Evolutionary conservation across 768 basidiomycete species (phyloP), one percentile per base, ranked within the genome.

Genomic region (Lentinula sp.): DNA sequence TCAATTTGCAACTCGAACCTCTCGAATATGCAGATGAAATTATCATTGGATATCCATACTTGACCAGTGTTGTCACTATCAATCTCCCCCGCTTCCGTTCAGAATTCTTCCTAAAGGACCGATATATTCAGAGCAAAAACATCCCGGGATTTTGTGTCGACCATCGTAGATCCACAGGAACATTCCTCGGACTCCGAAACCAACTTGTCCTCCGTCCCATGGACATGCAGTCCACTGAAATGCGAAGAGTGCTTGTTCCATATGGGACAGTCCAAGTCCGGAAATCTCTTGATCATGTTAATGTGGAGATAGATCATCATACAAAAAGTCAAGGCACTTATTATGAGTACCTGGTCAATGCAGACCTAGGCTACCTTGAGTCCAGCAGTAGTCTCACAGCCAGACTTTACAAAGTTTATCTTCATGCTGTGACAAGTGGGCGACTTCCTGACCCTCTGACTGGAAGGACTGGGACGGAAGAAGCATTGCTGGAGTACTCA

Each of bases 391-490:
- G 65, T n/a, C 53, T 75, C 42, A 62, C 61, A 1, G 70, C 68
- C 61, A 66, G 66, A 43, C 63, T 76, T 2, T 74, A 70, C 33
- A 63, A 65, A 35, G 67, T 67, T 4, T 72, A 75, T 42, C 61
- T 78, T 20, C 77, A 77, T 18, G 74, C 76, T 7, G 52, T 76
- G 0, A 77, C 72, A 1, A 72, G 74, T n/a, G 66, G 68, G 28
- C 69, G 68, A 59, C 61, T 68, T 15, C 65, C 66, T 33, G 76
- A 77, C 66, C 73, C 73, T 12, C 64, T 77, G 2, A 77, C 76
- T 2, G 63, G 66, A 15, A 66, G 67, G 5, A 72, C 72, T 0
- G 76, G 76, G 7, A 72, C 69, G 3, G 75, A 77, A 50, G 74
- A 77, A 48, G 76, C 77, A 0, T 58, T 79, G 20, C 58, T 65